phyloP scores from a whole-genome alignment of 2,329 filamentous ascomycete species.

The Alternaria gaisen region DNA sequence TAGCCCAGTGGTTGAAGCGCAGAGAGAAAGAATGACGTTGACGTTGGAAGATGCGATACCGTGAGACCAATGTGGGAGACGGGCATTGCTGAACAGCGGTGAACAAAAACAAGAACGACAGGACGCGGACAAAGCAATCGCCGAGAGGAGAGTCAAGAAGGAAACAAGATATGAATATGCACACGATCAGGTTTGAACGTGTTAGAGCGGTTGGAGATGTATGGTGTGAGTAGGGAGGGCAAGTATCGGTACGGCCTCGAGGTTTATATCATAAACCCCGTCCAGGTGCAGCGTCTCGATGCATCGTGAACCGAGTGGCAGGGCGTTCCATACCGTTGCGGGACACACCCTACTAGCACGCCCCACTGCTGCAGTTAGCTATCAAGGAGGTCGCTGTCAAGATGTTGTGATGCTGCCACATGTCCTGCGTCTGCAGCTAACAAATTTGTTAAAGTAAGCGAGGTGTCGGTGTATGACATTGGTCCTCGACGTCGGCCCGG shows the following conservation, averaged over 20 bases:
- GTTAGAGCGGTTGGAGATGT: conserved; percentile 19
- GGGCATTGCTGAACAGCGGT: conserved; percentile 59
- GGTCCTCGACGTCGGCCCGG: conserved; percentile 39
- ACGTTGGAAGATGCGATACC: conserved; percentile 79
- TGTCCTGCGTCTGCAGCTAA: conserved; percentile 53
- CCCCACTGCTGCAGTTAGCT: conserved; percentile 48
- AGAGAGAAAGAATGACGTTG: conserved; percentile 84
- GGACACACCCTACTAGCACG: conserved; percentile 43
- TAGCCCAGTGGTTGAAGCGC: conserved; percentile 81
- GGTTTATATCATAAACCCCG: conserved; percentile 46
- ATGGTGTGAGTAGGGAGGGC: conserved; percentile 18
- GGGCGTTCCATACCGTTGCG: conserved; percentile 43
- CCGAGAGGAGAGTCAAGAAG: conserved; percentile 11
- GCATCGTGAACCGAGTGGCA: conserved; percentile 36
- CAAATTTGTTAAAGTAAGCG: conserved; percentile 38
- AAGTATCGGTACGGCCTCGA: conserved; percentile 33
- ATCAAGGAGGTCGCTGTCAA: conserved; percentile 48
- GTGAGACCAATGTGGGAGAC: conserved; percentile 70
- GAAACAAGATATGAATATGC: conserved; percentile 17
- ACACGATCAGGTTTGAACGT: conserved; percentile 23
- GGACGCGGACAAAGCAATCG: conserved; percentile 27
- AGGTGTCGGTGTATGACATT: conserved; percentile 39
- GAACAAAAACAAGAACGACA: conserved; percentile 15
- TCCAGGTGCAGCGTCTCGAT: conserved; percentile 35
- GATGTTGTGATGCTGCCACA: conserved; percentile 50